phyloP scores from a whole-genome alignment of 2,329 filamentous ascomycete species.

The Pseudogymnoascus sp. region DNA sequence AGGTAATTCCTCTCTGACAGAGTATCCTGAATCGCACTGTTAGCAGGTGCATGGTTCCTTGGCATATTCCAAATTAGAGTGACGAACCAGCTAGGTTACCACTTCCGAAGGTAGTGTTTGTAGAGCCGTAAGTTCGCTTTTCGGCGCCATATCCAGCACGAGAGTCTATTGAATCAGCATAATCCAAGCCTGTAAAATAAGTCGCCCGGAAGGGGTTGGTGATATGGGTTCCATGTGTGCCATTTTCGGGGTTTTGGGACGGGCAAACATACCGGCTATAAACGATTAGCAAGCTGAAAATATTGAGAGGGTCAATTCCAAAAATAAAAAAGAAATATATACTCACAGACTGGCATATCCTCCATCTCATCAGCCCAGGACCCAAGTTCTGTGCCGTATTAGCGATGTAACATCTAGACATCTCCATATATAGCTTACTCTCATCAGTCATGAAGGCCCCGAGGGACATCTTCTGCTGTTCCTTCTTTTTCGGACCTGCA shows the following conservation, averaged over 20 bases:
- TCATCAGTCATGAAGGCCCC: constrained; percentile 91
- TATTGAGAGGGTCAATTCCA: background rate
- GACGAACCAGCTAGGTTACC: constrained; percentile 26
- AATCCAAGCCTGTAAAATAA: background rate
- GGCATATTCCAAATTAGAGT: background rate
- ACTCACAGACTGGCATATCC: constrained; percentile 46
- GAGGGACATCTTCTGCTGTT: constrained; percentile 94
- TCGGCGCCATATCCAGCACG: constrained; percentile 29
- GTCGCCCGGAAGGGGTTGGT: background rate
- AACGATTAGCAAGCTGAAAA: constrained; percentile 22
- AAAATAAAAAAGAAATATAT: background rate
- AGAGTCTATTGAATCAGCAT: constrained; percentile 25
- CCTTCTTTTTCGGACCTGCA: constrained; percentile 52
- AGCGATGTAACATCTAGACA: constrained; percentile 39
- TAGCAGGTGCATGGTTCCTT: constrained; percentile 14
- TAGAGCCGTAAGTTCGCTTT: constrained; percentile 28
- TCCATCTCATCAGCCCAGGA: constrained; percentile 99
- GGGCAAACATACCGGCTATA: constrained; percentile 28
- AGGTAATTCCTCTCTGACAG: constrained; percentile 68
- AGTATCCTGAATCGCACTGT: constrained; percentile 42
- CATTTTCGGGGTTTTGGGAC: background rate
- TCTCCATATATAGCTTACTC: constrained; percentile 54
- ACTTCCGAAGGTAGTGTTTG: constrained; percentile 27
- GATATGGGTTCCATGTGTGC: background rate
- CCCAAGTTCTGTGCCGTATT: constrained; percentile 54